Percentiles rank a stretch among this genome's conserved stretches.
These are phyloP conservation scores for Musa schizocarpa DNA, from an alignment of 176 grass and related monocot genomes.

Conservation along the genomic window DNA sequence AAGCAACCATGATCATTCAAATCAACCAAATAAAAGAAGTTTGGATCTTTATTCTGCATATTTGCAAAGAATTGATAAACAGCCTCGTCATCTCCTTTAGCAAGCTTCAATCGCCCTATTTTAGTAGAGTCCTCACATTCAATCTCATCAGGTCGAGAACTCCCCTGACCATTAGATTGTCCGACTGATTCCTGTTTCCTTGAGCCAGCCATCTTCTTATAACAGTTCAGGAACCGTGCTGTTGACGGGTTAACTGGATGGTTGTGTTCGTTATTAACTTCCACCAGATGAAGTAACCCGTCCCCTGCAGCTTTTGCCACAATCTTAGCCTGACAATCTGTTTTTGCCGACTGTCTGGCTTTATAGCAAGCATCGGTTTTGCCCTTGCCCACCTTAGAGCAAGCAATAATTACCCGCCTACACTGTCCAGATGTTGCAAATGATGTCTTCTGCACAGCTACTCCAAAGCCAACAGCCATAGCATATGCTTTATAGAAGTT, in stretches of 20 bases:
- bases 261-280: conserved; percentile 17
- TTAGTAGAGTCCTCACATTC: not conserved
- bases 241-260: conserved; percentile 17
- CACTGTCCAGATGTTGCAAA: conserved; percentile 16
- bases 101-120: conserved; percentile 10
- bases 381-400: conserved; percentile 9
- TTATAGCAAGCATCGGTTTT: conserved; percentile 13
- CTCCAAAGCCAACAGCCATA: conserved; percentile 14
- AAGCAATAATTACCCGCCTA: conserved; percentile 16
- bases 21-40: conserved; percentile 24
- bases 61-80: conserved; percentile 9
- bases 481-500: conserved; percentile 17
- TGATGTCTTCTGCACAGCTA: conserved; percentile 12
- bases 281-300: conserved; percentile 10
- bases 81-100: conserved; percentile 25
- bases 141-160: not conserved
- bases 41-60: conserved; percentile 20
- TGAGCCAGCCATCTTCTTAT: conserved; percentile 11
- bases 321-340: conserved; percentile 14
- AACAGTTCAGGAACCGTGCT: conserved; percentile 15
- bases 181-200: not conserved
- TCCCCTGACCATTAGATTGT: not conserved
- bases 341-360: conserved; percentile 19
- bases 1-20: conserved; percentile 19
- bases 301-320: conserved; percentile 8